Evolutionary conservation across 441 rosid genomes (phyloP).

Genomic region (Eugenia klotzschiana): DNA sequence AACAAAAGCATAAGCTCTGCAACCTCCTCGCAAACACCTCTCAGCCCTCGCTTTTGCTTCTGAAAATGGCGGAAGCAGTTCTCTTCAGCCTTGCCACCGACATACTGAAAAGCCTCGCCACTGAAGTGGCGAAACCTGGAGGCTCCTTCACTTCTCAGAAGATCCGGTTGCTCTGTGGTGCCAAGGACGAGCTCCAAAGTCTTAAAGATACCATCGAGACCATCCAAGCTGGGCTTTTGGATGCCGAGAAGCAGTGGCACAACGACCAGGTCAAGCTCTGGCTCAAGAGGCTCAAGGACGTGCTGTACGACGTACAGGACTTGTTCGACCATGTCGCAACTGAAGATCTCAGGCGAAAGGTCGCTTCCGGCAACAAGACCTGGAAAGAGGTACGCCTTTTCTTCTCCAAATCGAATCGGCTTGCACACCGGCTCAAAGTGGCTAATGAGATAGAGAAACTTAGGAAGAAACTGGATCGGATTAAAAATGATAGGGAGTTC

Average conservation of each 20-base stretch:
- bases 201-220: not conserved
- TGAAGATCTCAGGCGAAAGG: not conserved
- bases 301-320: not conserved
- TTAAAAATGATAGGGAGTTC: not conserved
- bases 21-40: not conserved
- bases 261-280: not conserved
- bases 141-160: not conserved
- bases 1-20: not conserved
- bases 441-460: not conserved
- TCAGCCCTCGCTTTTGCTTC: not conserved
- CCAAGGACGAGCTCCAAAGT: not conserved
- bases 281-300: not conserved
- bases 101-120: not conserved
- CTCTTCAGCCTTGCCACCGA: not conserved
- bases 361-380: not conserved
- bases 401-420: not conserved
- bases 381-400: not conserved
- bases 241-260: not conserved
- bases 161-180: not conserved
- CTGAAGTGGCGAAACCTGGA: not conserved
- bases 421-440: not conserved
- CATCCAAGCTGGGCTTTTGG: not conserved
- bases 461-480: not conserved
- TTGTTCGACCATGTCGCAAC: not conserved
- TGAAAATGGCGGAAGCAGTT: not conserved